These are phyloP conservation scores for Ophiognomonia clavigignenti-juglandacearum DNA, from an alignment of 2,329 filamentous ascomycete genomes.

Conservation along the genomic window DNA sequence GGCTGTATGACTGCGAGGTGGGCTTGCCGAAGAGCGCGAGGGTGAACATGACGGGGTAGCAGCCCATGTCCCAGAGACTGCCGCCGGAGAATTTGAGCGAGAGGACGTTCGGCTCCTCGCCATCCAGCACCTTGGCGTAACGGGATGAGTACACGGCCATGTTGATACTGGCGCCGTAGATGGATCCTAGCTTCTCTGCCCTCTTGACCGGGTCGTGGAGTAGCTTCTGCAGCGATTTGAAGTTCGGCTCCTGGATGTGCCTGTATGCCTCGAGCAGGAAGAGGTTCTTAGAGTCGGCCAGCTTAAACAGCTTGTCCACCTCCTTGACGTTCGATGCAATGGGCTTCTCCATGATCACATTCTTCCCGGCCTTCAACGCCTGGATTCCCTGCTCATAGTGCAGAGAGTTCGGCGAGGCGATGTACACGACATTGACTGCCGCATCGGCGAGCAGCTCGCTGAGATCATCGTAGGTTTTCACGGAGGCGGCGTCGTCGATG, in stretches of 20 bases:
- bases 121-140: conserved; percentile 12
- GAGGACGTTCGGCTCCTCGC: conserved; percentile 16
- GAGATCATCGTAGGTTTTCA: conserved; percentile 15
- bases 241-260: conserved; percentile 16
- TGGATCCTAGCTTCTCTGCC: conserved; percentile 10
- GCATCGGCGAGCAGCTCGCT: conserved; percentile 11
- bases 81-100: conserved; percentile 14
- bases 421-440: conserved; percentile 28
- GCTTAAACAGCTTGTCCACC: conserved; percentile 43
- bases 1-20: conserved; percentile 9
- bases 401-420: conserved; percentile 43
- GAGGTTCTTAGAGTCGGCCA: conserved; percentile 20
- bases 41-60: conserved; percentile 13
- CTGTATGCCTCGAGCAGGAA: conserved; percentile 17
- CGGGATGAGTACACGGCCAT: conserved; percentile 13
- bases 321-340: conserved; percentile 43
- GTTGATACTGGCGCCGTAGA: conserved; percentile 11
- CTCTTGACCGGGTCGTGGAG: conserved; percentile 8
- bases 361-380: conserved; percentile 45
- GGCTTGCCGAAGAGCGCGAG: conserved; percentile 13
- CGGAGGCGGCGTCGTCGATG: conserved; percentile 6
- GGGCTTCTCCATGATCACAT: conserved; percentile 52
- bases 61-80: conserved; percentile 14
- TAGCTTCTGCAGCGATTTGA: conserved; percentile 9
- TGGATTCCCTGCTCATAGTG: conserved; percentile 43